Percentiles rank a stretch among this genome's conserved stretches.
These are phyloP conservation scores for Pseudocohnilembus persalinus DNA, from an alignment of 169 alveolate species.

Conservation along the genomic window DNA sequence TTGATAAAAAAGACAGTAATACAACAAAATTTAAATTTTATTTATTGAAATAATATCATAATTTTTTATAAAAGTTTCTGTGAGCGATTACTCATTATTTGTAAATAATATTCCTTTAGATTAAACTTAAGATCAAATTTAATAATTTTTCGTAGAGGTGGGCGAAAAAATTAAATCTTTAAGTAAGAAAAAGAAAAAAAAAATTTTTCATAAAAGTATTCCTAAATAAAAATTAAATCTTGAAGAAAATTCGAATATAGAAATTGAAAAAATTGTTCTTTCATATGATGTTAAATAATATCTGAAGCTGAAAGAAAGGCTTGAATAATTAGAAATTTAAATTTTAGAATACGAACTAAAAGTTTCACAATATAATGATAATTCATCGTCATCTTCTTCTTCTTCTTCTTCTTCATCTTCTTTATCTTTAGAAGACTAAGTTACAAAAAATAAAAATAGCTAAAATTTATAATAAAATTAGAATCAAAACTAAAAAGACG, in stretches of 20 bases:
- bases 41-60: too few relatives aligned
- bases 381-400: too few relatives aligned
- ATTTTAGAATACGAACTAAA: neutral
- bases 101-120: neutral
- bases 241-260: neutral
- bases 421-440: neutral
- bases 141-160: neutral
- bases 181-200: neutral
- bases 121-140: neutral
- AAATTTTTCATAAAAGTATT: too few relatives aligned
- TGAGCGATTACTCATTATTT: neutral
- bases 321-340: neutral
- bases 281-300: neutral
- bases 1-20: neutral
- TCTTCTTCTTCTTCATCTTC: too few relatives aligned
- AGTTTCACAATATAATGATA: too few relatives aligned
- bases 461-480: too few relatives aligned
- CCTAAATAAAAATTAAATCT: neutral
- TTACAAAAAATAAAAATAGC: too few relatives aligned
- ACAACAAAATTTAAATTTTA: too few relatives aligned
- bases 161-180: too few relatives aligned
- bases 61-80: neutral
- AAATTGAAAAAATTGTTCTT: neutral
- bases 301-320: neutral
- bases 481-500: too few relatives aligned